These are phyloP conservation scores for Artemisia argyi DNA, from an alignment of 129 eudicot genomes.

Conservation along the genomic window DNA sequence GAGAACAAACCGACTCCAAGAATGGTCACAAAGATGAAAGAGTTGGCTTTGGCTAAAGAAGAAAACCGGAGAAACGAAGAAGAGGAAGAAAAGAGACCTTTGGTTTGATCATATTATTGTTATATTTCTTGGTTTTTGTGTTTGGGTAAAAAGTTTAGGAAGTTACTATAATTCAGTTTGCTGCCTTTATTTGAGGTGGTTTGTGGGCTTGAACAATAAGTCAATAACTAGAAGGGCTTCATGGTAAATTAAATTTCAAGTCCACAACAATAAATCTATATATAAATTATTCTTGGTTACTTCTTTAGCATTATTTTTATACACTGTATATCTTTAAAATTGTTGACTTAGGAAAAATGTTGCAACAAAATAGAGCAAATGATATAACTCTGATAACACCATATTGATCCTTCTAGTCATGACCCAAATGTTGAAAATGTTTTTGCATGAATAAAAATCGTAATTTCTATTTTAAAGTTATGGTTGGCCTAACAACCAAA, in stretches of 20 bases:
- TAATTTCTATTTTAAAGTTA: no score
- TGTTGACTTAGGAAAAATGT: no score
- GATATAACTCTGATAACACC: no score
- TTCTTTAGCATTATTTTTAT: background rate
- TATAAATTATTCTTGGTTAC: constrained; percentile 14
- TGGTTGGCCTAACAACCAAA: no score
- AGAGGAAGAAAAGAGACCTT: constrained; percentile 54
- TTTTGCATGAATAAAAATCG: no score
- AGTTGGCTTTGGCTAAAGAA: constrained; percentile 12
- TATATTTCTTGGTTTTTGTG: constrained; percentile 10
- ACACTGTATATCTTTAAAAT: no score
- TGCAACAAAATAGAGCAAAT: no score
- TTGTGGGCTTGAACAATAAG: constrained; percentile 28
- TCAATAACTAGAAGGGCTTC: constrained; percentile 1
- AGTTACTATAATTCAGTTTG: constrained; percentile 23
- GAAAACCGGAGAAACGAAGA: constrained; percentile 29
- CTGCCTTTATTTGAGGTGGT: constrained; percentile 33
- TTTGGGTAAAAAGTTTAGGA: constrained; percentile 18
- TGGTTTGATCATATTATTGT: constrained; percentile 36
- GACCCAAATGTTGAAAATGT: no score
- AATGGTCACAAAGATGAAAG: constrained; percentile 18
- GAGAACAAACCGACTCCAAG: constrained; percentile 46
- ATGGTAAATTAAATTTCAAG: constrained; percentile 18
- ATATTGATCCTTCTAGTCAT: no score
- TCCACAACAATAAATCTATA: constrained; percentile 25